Evolutionary conservation across 345 rosid species (phyloP).

Genomic region (Acer yangbiense): DNA sequence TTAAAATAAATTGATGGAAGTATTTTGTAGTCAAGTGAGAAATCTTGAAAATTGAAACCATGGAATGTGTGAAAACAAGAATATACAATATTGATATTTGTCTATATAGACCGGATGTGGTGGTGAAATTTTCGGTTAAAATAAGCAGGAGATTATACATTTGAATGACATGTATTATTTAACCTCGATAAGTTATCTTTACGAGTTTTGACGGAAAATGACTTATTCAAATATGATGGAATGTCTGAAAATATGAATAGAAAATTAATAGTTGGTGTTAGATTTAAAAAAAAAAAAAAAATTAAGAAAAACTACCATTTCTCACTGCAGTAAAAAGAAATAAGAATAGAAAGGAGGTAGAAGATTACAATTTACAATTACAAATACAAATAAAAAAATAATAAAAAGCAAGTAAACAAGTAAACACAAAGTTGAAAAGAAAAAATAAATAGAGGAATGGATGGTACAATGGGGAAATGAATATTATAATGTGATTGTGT

Average conservation of each 20-base stretch:
- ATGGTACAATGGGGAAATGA: conserved; percentile 27
- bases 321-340: background rate
- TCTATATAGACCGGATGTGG: background rate
- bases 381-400: background rate
- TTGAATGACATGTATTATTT: too few species aligned
- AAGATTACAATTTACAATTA: background rate
- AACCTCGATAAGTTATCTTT: too few species aligned
- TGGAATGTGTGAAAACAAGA: conserved; percentile 14
- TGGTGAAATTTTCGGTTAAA: too few species aligned
- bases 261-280: too few species aligned
- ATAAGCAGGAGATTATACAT: too few species aligned
- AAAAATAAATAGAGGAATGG: background rate
- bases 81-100: background rate
- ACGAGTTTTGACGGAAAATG: too few species aligned
- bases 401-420: conserved; percentile 1
- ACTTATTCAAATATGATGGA: too few species aligned
- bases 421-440: background rate
- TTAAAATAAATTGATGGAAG: background rate
- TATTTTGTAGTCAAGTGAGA: background rate
- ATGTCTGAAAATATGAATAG: too few species aligned
- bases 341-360: background rate
- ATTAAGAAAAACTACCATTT: background rate
- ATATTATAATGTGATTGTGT: conserved; percentile 22
- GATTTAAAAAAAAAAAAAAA: too few species aligned
- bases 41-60: background rate